phyloP scores from a whole-genome alignment of 1,139 yeast species.

The Scheffersomyces quercinus region DNA sequence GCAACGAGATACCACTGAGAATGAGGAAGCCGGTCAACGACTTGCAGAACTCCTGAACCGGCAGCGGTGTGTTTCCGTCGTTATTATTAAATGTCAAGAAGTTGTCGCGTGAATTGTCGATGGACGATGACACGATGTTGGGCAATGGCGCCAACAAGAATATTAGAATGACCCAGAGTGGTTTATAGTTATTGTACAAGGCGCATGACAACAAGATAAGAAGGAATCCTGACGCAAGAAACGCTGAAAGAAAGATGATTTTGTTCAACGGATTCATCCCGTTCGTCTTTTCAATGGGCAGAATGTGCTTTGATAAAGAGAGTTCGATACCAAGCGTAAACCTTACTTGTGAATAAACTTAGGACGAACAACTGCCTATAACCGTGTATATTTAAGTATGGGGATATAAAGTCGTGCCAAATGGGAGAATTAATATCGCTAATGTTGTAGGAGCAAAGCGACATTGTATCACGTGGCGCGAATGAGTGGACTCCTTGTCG shows the following conservation, averaged over 20 bases:
- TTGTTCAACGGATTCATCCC: slow-evolving; percentile 61
- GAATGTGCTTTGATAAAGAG: too few relatives aligned
- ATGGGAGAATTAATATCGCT: too few relatives aligned
- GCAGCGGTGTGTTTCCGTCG: slow-evolving; percentile 40
- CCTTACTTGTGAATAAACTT: too few relatives aligned
- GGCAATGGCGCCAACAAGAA: slow-evolving; percentile 75
- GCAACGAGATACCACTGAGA: slow-evolving; percentile 67
- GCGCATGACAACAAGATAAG: slow-evolving; percentile 74
- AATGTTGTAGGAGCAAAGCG: too few relatives aligned
- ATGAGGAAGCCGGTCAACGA: slow-evolving; percentile 66
- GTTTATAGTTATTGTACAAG: slow-evolving; percentile 67
- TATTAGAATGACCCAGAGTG: slow-evolving; percentile 64
- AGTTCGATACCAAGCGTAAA: too few relatives aligned
- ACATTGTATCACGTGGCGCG: too few relatives aligned
- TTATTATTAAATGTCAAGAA: slow-evolving; percentile 63
- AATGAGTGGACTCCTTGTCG: too few relatives aligned
- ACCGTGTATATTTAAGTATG: too few relatives aligned
- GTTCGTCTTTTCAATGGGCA: neutral
- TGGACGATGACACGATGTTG: slow-evolving; percentile 46
- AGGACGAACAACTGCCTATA: too few relatives aligned
- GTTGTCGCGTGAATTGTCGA: slow-evolving; percentile 51
- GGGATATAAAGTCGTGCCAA: too few relatives aligned
- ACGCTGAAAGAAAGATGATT: slow-evolving; percentile 68
- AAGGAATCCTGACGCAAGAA: slow-evolving; percentile 74
- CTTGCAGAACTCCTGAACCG: slow-evolving; percentile 60